These are phyloP conservation scores for Buxus sempervirens DNA, from an alignment of 164 flowering plant genomes.

Conservation along the genomic window DNA sequence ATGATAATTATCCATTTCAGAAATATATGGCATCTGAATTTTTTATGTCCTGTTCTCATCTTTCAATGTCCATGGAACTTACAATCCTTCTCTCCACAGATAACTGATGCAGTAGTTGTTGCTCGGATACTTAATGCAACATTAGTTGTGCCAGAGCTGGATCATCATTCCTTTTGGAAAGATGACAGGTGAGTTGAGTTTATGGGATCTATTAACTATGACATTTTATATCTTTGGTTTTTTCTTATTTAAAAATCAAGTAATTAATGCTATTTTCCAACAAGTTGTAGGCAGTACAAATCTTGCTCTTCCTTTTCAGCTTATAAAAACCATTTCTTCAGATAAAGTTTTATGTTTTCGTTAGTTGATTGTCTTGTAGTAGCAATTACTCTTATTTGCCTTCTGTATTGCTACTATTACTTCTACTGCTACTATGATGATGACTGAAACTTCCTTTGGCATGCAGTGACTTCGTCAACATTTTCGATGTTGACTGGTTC, in stretches of 20 bases:
- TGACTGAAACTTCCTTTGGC: slow-evolving; percentile 7
- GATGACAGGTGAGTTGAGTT: slow-evolving; percentile 70
- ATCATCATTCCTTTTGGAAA: slow-evolving; percentile 95
- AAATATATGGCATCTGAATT: neutral
- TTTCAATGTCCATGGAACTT: slow-evolving; percentile 3
- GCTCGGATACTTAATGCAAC: slow-evolving; percentile 98
- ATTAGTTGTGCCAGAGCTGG: slow-evolving; percentile 87
- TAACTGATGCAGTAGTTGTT: slow-evolving; percentile 96
- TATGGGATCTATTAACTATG: neutral
- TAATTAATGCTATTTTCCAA: too few relatives aligned
- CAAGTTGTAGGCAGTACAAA: too few relatives aligned
- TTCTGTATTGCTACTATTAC: neutral
- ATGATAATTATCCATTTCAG: neutral
- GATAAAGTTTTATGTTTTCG: too few relatives aligned
- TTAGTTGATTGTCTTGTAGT: neutral
- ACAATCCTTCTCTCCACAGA: slow-evolving; percentile 40
- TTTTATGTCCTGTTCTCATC: neutral
- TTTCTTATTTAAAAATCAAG: neutral
- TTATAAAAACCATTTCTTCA: too few relatives aligned
- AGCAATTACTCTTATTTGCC: neutral
- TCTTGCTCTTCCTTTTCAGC: too few relatives aligned
- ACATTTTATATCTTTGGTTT: slow-evolving; percentile 6
- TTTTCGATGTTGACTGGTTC: slow-evolving; percentile 94
- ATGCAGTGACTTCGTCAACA: slow-evolving; percentile 83
- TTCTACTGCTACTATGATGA: slow-evolving; percentile 2